Evolutionary conservation across 1,284 basidiomycete species (phyloP), one percentile per base, ranked within the genome.

Genomic region (Ceratobasidium sp.): DNA sequence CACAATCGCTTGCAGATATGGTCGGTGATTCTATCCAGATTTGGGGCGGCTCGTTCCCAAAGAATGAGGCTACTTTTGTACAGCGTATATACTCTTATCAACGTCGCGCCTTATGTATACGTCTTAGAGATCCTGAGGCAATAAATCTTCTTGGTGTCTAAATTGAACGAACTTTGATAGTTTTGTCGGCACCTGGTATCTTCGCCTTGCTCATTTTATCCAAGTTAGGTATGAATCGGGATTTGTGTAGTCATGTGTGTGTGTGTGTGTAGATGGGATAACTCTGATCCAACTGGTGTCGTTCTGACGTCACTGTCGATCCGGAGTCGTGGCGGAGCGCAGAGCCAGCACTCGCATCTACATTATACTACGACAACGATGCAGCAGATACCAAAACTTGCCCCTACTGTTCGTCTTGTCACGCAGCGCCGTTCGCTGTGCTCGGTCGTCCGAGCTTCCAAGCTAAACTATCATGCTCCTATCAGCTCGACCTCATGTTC

Each of bases 251-350:
- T n/a, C n/a, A 28, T 73, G 47, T 63, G 61, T 60, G 20, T 26
- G 20, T 23, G 4, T 56, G 10, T 64, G 42, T 64, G 4, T 11
- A n/a, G n/a, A 26, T 33, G 8, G 56, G 28, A 15, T 11, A 28
- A 35, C 58, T 37, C 56, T 28, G 58, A 39, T 63, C 23, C 37
- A 58, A n/a, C 67, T 3, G 11, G 49, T n/a, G 11, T 49, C 35
- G 47, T 23, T 49, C 56, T 73, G 68, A 73, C 69, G 58, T 73
- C 69, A 73, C 45, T 42, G n/a, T 60, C 49, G 5, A 28, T 15
- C 33, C 15, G n/a, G 47, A 33, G 23, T 54, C 28, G 11, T 20
- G 39, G 26, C 45, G 65, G 33, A 53, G 33, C 20, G n/a, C 35
- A 17, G n/a, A 33, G 15, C 13, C 23, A 26, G 23, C 45, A 35